Conservation (phyloP, 805 yeast species). For the Diddensiella santjacobensis region DNA sequence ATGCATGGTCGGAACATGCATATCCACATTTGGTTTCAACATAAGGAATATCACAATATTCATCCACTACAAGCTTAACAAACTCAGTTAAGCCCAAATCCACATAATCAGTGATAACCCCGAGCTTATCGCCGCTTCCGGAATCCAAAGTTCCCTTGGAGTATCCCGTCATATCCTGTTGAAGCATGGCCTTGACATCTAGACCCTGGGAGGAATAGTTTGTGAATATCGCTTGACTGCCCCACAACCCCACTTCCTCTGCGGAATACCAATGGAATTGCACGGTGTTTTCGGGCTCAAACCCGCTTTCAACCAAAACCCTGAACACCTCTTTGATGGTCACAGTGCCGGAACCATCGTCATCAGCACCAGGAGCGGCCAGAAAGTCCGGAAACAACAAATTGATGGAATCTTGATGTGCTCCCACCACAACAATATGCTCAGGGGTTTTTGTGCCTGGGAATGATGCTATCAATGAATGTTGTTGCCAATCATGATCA, state of each 20-base stretch:
- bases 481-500: slow-evolving; percentile 75
- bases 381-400: slow-evolving; percentile 62
- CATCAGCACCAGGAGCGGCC: slow-evolving; percentile 93
- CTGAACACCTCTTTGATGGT: slow-evolving; percentile 74
- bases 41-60: slow-evolving; percentile 65
- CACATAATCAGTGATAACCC: slow-evolving; percentile 74
- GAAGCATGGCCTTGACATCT: slow-evolving; percentile 76
- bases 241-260: slow-evolving; percentile 88
- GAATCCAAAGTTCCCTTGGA: slow-evolving; percentile 47
- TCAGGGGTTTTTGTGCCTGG: slow-evolving; percentile 37
- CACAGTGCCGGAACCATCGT: slow-evolving; percentile 85
- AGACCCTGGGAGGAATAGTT: slow-evolving; percentile 44
- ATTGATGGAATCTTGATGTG: slow-evolving; percentile 85
- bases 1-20: slow-evolving; percentile 90
- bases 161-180: slow-evolving; percentile 93
- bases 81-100: slow-evolving; percentile 53
- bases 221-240: slow-evolving; percentile 74
- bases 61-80: slow-evolving; percentile 55
- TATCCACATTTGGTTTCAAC: slow-evolving; percentile 81
- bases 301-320: slow-evolving; percentile 45
- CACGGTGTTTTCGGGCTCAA: slow-evolving; percentile 63
- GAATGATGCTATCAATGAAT: slow-evolving; percentile 64
- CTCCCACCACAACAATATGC: slow-evolving; percentile 69
- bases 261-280: slow-evolving; percentile 96
- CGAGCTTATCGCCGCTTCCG: slow-evolving; percentile 62